Conservation (phyloP, 192 early-diverging fungal genomes). For the Mycoemilia scoparia region DNA sequence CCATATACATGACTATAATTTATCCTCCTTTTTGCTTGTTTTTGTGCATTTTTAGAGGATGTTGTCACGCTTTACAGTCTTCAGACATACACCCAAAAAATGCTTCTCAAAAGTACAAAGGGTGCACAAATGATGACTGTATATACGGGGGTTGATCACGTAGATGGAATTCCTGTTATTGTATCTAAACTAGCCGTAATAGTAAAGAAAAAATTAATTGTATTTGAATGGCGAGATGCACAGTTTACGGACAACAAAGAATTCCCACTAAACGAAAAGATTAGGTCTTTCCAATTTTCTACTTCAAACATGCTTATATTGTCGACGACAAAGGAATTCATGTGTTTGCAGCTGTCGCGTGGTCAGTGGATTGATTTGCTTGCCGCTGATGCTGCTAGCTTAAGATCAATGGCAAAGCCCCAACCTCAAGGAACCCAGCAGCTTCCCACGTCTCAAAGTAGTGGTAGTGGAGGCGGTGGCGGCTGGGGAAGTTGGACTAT, state of each 20-base stretch:
- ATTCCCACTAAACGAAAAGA: conserved; percentile 44
- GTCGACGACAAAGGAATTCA: conserved; percentile 24
- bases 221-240: conserved; percentile 59
- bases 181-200: conserved; percentile 57
- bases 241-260: conserved; percentile 57
- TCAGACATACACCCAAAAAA: conserved; percentile 43
- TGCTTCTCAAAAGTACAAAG: conserved; percentile 47
- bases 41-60: too few species aligned
- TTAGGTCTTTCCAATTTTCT: conserved; percentile 62
- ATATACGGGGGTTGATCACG: conserved; percentile 48
- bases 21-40: conserved; percentile 5
- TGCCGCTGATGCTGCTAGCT: conserved; percentile 21
- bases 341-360: conserved; percentile 24
- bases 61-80: conserved; percentile 57
- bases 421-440: neutral
- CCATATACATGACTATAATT: neutral
- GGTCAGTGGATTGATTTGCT: conserved; percentile 29
- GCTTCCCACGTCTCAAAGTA: neutral
- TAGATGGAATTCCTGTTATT: conserved; percentile 43
- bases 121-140: conserved; percentile 62
- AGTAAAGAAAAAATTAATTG: conserved; percentile 45
- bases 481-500: neutral
- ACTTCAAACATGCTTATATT: conserved; percentile 37
- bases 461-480: neutral
- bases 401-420: conserved; percentile 17